These are phyloP conservation scores for Calonectria pseudoturangicola DNA, from an alignment of 2,329 filamentous ascomycete species.

Conservation along the genomic window DNA sequence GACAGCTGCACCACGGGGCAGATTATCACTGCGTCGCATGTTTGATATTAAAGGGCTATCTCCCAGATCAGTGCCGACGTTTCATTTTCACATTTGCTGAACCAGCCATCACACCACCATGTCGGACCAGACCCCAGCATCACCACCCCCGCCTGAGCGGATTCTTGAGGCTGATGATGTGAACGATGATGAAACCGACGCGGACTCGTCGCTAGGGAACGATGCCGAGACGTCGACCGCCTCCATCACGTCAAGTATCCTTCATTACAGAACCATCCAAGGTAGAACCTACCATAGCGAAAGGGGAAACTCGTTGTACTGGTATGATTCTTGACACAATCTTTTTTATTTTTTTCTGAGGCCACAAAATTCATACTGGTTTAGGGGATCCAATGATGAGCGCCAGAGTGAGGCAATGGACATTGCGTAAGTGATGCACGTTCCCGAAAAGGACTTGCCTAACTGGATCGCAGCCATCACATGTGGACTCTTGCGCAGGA, in stretches of 20 bases:
- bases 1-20: neutral
- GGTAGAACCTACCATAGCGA: slow-evolving; percentile 59
- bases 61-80: neutral
- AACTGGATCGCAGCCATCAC: slow-evolving; percentile 35
- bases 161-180: slow-evolving; percentile 23
- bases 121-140: neutral
- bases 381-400: slow-evolving; percentile 55
- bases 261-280: slow-evolving; percentile 56
- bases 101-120: neutral
- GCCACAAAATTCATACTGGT: neutral
- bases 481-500: slow-evolving; percentile 72
- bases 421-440: slow-evolving; percentile 48
- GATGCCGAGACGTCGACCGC: slow-evolving; percentile 50
- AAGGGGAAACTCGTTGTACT: slow-evolving; percentile 54
- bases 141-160: neutral
- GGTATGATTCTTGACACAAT: slow-evolving; percentile 39
- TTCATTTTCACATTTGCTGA: too few relatives aligned
- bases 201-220: slow-evolving; percentile 21
- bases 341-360: neutral
- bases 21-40: neutral
- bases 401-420: slow-evolving; percentile 58
- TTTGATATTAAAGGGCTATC: neutral
- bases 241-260: slow-evolving; percentile 56
- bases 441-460: neutral
- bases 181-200: slow-evolving; percentile 10